Base-by-base conservation (phyloP, 106 monocot species). In the Dendrobium chrysotoxum region DNA sequence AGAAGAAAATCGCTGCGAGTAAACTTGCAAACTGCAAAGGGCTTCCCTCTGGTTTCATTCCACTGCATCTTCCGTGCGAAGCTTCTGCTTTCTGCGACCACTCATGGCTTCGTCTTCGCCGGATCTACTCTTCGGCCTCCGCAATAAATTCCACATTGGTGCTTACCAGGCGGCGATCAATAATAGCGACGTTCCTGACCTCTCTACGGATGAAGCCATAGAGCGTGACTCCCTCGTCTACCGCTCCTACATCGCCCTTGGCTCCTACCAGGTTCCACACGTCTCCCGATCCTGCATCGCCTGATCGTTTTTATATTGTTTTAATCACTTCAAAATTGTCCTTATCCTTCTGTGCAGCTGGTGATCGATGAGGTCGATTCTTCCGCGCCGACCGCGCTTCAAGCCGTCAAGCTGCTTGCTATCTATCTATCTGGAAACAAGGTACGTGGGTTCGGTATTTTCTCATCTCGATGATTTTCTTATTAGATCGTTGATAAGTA, bases 331-430 rank as follows among this genome's bases (percentile, higher is more conserved):
- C 13, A 15, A 31, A 38, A 16, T 70, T 70, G 2, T 70, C 35
- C 16, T 15, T 50, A 15, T 53, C 23, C 40, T 80, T 23, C 4
- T 55, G 7, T 77, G 84, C 85, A 98, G 98, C 84, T 95, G 5
- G 98, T 95, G 79, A 93, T 95, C 82, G 85, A 83, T 77, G 98
- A 95, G 83, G 91, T 99, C 75, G 85, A 91, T 84, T 88, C 91
- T 23, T 89, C 91, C 3, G 92, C 95, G 7, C 92, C 95, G 12
- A 99, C 98, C 2, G 83, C 98, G 13, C 83, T 99, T 46, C 98
- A 99, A 86, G 98, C 92, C 30, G 92, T 99, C 47, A 99, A 95
- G 84, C 72, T 99, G 53, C 95, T 95, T 28, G 92, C 98, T 20
- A 53, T 93, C 47, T 99, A 92, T 76, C 85, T 98, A 40, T 83